phyloP scores from a whole-genome alignment of 2,329 filamentous ascomycete genomes.

The Fusarium praegraminearum region DNA sequence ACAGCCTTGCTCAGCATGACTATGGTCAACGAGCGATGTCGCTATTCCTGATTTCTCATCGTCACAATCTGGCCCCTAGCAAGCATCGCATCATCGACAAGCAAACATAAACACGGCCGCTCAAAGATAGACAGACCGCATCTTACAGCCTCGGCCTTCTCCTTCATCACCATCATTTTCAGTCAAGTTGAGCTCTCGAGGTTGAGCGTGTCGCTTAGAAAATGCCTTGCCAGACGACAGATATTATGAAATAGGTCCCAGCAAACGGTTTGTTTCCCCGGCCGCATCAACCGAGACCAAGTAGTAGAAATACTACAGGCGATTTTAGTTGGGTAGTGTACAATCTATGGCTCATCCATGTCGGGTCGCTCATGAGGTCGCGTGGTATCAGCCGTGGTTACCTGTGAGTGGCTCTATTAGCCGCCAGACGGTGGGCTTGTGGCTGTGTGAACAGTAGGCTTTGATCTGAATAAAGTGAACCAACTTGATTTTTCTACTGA shows the following conservation, averaged over 20 bases:
- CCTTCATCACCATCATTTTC: neutral
- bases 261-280: conserved; percentile 9
- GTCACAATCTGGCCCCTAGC: neutral
- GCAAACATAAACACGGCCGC: neutral
- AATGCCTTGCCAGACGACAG: conserved; percentile 39
- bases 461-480: conserved; percentile 33
- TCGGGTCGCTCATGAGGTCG: conserved; percentile 27
- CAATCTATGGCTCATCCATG: conserved; percentile 3
- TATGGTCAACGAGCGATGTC: neutral
- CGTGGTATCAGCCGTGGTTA: conserved; percentile 30
- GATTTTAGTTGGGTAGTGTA: neutral
- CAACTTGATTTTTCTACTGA: conserved; percentile 14
- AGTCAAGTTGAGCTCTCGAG: conserved; percentile 5
- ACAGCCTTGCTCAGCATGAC: neutral
- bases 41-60: neutral
- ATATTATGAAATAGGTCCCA: conserved; percentile 9
- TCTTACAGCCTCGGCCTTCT: neutral
- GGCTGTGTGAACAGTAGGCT: conserved; percentile 42
- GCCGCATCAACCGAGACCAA: conserved; percentile 31
- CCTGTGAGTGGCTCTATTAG: conserved; percentile 41
- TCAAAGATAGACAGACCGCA: neutral
- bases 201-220: conserved; percentile 21
- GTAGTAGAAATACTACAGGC: conserved; percentile 12
- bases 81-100: neutral
- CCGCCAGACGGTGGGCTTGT: conserved; percentile 38